Evolutionary conservation across 192 early-diverging fungal species (phyloP).

Genomic region (Ambispora gerdemannii): DNA sequence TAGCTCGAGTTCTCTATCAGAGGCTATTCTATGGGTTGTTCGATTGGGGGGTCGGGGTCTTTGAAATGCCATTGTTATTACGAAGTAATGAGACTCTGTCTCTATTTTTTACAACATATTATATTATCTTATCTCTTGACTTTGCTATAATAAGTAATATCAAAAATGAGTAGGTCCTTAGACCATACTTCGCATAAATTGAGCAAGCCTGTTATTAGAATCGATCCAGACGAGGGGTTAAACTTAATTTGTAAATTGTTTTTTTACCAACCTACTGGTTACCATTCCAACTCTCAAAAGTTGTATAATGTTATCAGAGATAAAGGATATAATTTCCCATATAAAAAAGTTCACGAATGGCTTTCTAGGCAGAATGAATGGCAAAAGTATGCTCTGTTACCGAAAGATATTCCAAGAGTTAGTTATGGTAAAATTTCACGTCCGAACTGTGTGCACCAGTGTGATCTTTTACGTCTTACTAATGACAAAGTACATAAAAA

Average conservation of each 20-base stretch:
- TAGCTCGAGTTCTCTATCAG: not conserved
- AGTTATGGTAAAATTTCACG: slow-evolving; percentile 1
- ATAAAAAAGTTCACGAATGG: slow-evolving; percentile 8
- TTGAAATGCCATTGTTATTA: not conserved
- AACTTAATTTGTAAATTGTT: not conserved
- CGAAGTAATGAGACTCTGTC: too few relatives aligned
- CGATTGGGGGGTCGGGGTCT: not conserved
- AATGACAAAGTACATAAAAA: not conserved
- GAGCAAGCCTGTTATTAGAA: slow-evolving; percentile 1
- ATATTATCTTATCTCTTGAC: too few relatives aligned
- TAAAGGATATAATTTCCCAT: too few relatives aligned
- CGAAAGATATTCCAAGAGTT: too few relatives aligned
- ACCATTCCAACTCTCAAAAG: slow-evolving; percentile 3
- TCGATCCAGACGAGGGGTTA: slow-evolving; percentile 9
- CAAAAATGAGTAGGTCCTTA: too few relatives aligned
- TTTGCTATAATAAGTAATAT: too few relatives aligned
- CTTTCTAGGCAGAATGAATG: slow-evolving; percentile 1
- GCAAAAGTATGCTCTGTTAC: too few relatives aligned
- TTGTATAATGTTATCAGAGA: not conserved
- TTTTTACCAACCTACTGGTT: too few relatives aligned
- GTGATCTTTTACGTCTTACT: slow-evolving; percentile 7
- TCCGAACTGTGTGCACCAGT: not conserved
- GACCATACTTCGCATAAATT: too few relatives aligned
- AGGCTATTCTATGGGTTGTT: not conserved
- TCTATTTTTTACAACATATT: too few relatives aligned